Evolutionary conservation across 2,329 filamentous ascomycete genomes (phyloP).

Genomic region (Hypomyces rosellus): DNA sequence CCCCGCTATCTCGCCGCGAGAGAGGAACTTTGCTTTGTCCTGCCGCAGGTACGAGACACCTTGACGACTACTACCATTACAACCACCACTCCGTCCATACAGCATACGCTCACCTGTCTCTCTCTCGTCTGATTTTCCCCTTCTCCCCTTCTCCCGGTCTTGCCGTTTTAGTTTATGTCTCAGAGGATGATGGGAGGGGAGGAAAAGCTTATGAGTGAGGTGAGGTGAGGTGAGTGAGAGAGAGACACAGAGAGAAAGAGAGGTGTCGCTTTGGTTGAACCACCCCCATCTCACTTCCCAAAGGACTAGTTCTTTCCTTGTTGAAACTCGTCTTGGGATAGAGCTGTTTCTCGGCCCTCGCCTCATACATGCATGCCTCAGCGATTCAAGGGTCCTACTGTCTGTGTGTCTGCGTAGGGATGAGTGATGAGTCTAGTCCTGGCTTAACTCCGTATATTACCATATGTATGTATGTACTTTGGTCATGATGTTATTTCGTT

Average conservation of each 20-base stretch:
- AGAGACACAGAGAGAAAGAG: not conserved
- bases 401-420: not conserved
- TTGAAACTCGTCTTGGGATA: no score
- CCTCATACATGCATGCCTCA: conserved; percentile 1
- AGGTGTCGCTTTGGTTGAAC: not conserved
- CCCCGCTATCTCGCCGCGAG: not conserved
- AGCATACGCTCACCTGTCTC: not conserved
- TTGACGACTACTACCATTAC: not conserved
- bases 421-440: no score
- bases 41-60: conserved; percentile 11
- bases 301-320: no score
- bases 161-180: not conserved
- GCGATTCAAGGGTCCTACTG: not conserved
- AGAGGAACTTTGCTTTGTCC: conserved; percentile 1
- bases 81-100: not conserved
- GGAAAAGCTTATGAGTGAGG: not conserved
- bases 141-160: not conserved
- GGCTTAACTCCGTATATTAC: no score
- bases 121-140: no score
- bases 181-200: not conserved
- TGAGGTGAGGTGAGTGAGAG: not conserved
- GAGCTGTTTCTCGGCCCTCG: not conserved
- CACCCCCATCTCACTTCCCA: no score
- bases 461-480: no score
- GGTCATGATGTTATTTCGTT: not conserved